Base-by-base conservation (phyloP, 345 rosid species). In the Ceriops tagal region DNA sequence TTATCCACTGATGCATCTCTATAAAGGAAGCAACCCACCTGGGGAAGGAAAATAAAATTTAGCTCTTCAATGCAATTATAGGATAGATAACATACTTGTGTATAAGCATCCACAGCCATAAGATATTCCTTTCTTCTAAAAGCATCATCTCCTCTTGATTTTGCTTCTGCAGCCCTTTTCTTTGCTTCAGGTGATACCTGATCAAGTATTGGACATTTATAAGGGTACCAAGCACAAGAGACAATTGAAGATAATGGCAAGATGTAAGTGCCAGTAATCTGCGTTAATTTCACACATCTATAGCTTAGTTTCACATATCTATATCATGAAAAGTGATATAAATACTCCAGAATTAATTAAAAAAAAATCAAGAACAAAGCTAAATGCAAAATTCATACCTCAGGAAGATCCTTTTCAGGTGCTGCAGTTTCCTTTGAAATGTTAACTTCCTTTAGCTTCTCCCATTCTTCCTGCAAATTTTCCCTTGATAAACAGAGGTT, bases 121-220 rank as follows among this genome's bases (percentile, higher is more conserved):
- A 46, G 85, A 68, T 58, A 86, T 71, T 91, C 92, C 46, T 89
- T 83, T 76, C 88, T 81, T 64, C 68, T 81, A 73, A 84, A 88
- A 6, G 95, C 97, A 8, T 87, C 96, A 35, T 86, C 86, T 79
- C 92, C 98, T 87, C 98, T 88, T 61, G 87, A 79, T 87, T 93
- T 93, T 24, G 98, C 95, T 82, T 91, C 93, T 15, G 87, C 95
- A 24, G 95, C 92, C 83, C 83, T 91, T 72, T 77, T 78, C 81
- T 87, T 91, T 39, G 86, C 85, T 83, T 91, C 96, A 32, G 84
- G 83, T n/a, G 88, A 72, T 72, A 88, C 95, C 97, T 91, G 83
- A 61, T 69, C 58, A 67, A 65, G 52, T 64, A 19, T 52, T 8
- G 20, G 34, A 61, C 21, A 53, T 34, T 34, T 31, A 31, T 24